Percentiles rank a stretch among this genome's conserved stretches.
phyloP scores from a whole-genome alignment of 202 grass and related monocot genomes.

The Hordeum pubiflorum region DNA sequence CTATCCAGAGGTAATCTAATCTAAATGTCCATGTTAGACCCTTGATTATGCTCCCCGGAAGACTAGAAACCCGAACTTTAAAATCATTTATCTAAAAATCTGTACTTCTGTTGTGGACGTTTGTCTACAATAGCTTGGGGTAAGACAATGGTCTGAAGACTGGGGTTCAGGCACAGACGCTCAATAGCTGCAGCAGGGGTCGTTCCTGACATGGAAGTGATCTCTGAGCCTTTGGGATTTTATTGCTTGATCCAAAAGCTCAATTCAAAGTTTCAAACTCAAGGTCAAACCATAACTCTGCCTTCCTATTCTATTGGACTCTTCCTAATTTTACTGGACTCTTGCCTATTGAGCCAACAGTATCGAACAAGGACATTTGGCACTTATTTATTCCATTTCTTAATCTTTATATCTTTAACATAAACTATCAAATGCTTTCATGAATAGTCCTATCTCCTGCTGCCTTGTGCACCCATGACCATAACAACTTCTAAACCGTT shows the following conservation, averaged over 20 bases:
- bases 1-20: conserved; percentile 68
- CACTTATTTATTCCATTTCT: no score
- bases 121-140: background rate
- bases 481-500: no score
- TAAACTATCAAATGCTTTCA: no score
- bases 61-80: background rate
- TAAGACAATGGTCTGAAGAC: background rate
- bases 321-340: no score
- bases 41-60: background rate
- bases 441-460: no score
- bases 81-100: background rate
- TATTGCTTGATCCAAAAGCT: background rate
- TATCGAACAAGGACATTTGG: no score
- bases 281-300: no score
- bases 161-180: background rate
- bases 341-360: no score
- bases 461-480: no score
- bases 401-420: no score
- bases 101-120: background rate
- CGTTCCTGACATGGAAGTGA: background rate
- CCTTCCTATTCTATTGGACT: no score
- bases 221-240: background rate
- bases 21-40: background rate
- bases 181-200: background rate
- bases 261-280: no score